A percentile compares a stretch with the other conserved stretches of the same genome.
Evolutionary conservation across 306 rosid species (phyloP).

Genomic region (Dalbergia cultrata): DNA sequence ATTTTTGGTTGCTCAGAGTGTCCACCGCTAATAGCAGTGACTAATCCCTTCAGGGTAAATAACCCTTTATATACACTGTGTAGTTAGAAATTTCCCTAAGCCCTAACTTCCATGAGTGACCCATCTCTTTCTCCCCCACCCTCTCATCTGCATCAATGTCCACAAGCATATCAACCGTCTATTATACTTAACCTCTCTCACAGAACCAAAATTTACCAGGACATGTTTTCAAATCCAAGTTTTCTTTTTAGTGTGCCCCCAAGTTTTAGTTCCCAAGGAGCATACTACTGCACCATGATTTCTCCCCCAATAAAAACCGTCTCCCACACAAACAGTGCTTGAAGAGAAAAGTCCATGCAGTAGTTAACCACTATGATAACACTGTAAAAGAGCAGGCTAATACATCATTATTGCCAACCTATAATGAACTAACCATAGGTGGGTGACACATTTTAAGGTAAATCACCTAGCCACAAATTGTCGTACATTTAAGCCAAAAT

Average conservation of each 20-base stretch:
- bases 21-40: too few species aligned
- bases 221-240: neutral
- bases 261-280: neutral
- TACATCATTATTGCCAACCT: neutral
- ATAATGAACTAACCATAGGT: neutral
- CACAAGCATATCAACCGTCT: neutral
- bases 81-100: neutral
- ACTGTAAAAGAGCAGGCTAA: slow-evolving; percentile 9
- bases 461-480: slow-evolving; percentile 23
- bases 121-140: neutral
- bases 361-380: slow-evolving; percentile 25
- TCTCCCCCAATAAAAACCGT: neutral
- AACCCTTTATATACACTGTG: neutral
- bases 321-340: neutral
- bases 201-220: neutral
- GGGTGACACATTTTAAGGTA: slow-evolving; percentile 24
- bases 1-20: neutral
- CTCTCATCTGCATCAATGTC: slow-evolving; percentile 10
- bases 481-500: slow-evolving; percentile 33
- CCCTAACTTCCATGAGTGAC: neutral
- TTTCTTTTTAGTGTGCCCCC: neutral
- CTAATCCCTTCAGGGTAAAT: neutral
- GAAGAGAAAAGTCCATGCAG: slow-evolving; percentile 14
- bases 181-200: neutral
- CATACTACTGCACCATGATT: neutral